Base-by-base conservation (phyloP, 108 stramenopile species). In the Conticribra guillardii region DNA sequence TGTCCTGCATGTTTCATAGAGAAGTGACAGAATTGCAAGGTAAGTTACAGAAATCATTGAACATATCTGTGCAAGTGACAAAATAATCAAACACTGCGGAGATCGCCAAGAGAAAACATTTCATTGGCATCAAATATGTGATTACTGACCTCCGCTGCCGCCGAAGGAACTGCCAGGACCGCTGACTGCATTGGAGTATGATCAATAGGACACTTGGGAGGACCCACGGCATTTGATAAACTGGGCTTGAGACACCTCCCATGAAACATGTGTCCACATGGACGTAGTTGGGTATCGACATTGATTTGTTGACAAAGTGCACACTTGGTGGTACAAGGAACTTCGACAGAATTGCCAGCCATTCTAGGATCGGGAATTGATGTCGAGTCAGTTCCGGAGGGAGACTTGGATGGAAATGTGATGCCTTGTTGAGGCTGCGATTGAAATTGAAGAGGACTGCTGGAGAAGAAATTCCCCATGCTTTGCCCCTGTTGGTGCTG, bases 201-300 rank as follows among this genome's bases (percentile, higher is more conserved):
- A 62, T 86, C 86, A 30, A 94, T 68, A 21, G 93, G 93, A 76
- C 93, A 94, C 60, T 79, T 90, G 21, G 93, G 93, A 21, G 83
- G 82, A 21, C 89, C 89, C 41, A 73, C 57, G 0, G 86, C 72
- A 51, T 79, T 76, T 63, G 91, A 87, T 29, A 93, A 84, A 60
- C 86, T 90, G 26, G 91, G 90, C 52, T 92, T 89, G 60, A 96
- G 79, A 71, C 96, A 96, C 8, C 82, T 67, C 44, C 94, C 93
- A 68, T 95, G 93, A 66, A 95, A 96, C 87, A 94, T 89, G 65
- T 91, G 91, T 21, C 92, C 92, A 68, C 96, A 96, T 4, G 96
- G 96, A 67, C 88, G 83, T 23, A 95, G 78, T 60, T 95, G 96
- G 15, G 96, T 96, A 74, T 96, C 92, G 26, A 95, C 92, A 54